These are phyloP conservation scores for Porphyridium purpureum DNA, from an alignment of 23 red algal species.

Conservation along the genomic window DNA sequence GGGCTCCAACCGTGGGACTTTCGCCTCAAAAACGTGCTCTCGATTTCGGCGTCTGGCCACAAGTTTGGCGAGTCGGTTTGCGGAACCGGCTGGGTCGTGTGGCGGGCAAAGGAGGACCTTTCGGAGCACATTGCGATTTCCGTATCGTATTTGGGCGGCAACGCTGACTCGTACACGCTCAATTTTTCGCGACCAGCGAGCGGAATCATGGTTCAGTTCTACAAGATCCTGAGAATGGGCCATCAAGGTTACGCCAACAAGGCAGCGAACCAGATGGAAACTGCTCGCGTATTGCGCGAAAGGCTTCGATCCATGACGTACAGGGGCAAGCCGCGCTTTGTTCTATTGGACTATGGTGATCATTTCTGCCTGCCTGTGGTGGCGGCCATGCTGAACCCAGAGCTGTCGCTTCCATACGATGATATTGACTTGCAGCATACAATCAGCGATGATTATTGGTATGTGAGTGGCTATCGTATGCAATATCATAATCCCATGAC, in stretches of 20 bases:
- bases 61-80: slow-evolving; percentile 18
- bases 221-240: slow-evolving; percentile 8
- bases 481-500: neutral
- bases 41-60: slow-evolving; percentile 36
- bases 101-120: slow-evolving; percentile 8
- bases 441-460: neutral
- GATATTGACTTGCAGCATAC: slow-evolving; percentile 3
- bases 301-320: neutral
- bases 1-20: slow-evolving; percentile 23
- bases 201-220: slow-evolving; percentile 8
- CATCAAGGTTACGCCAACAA: slow-evolving; percentile 1
- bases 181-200: slow-evolving; percentile 27
- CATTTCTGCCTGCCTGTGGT: neutral
- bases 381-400: neutral
- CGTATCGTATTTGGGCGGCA: slow-evolving; percentile 10
- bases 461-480: neutral
- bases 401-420: neutral
- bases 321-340: neutral
- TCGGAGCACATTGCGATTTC: slow-evolving; percentile 9
- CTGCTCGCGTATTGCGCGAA: neutral
- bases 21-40: slow-evolving; percentile 17
- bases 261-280: neutral
- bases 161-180: slow-evolving; percentile 16
- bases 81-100: slow-evolving; percentile 29
- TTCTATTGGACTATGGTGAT: neutral